Evolutionary conservation across 768 basidiomycete species (phyloP), one percentile per base, ranked within the genome.

Genomic region (Mycena albidolilacea): DNA sequence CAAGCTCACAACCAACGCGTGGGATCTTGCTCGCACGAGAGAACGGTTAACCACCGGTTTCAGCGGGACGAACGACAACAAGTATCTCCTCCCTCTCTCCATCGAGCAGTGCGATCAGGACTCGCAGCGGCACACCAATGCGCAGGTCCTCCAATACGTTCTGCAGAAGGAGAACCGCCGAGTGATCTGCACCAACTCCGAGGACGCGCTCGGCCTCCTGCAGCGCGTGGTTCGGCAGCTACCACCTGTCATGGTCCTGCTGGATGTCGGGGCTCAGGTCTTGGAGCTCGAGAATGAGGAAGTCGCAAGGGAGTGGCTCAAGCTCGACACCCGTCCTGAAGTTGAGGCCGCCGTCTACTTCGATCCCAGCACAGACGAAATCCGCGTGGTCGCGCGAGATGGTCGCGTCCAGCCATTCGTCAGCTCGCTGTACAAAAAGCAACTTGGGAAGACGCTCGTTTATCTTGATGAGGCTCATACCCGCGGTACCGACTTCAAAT

Each of bases 261-360:
- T 90, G 17, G 89, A 90, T 55, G 88, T 90, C 14, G 90, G 89
- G 4, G 89, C 89, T 0, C 89, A 90, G 71, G 87, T 90, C 79
- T 79, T 90, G 10, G 89, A 90, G 55, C 79, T 88, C 67, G 77
- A 81, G 30, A 90, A 89, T 70, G 43, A 75, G 2, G 79, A 86
- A 35, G 64, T 90, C 6, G 86, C 82, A 2, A 46, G 66, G 21
- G 54, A 75, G 2, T 90, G 89, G 90, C 77, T 90, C 5, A 69
- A 64, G 19, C 58, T 79, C 30, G 73, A 75, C 2, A 58, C 21
- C 3, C 60, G 61, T 38, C 66, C 72, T 2, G 72, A 80, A 37
- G 73, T 84, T 2, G 77, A 79, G 43, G 89, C 87, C 0, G 86
- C 84, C 0, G 80, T 90, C 7, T 90, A 82, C 67, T 86, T 86